Evolutionary conservation across 208 protist species (phyloP), one percentile per base, ranked within the genome.

Genomic region (Zelonia costaricensis): DNA sequence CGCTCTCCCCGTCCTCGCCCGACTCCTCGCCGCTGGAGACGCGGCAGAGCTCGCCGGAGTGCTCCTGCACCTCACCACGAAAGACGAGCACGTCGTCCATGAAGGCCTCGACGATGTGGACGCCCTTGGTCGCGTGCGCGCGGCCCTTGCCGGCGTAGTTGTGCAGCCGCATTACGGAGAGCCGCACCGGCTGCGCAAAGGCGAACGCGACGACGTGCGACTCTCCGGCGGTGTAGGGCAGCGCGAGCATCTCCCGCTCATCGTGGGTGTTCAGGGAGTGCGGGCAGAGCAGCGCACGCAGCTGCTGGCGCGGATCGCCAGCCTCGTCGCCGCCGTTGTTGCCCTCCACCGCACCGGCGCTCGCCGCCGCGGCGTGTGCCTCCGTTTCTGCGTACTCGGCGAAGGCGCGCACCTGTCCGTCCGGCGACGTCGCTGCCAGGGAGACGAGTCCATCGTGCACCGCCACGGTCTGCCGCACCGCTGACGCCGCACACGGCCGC

Each of bases 121-220:
- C 86, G 6, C 93, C 95, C 28, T 95, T 84, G 33, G 38, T 84
- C 1, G 83, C 87, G 66, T 97, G 84, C 53, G 86, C 85, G n/a
- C 95, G 82, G 27, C 87, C 93, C 51, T 82, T 76, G 27, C 96
- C 96, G 44, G 77, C 72, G 71, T 98, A 98, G 70, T 98, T 98
- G 73, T 88, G 70, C 23, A 96, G 45, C 27, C 89, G 80, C 47
- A 97, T 86, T 78, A 93, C 82, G 4, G 86, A 91, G 2, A 97
- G 23, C 2, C 72, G 79, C 16, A 75, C 68, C n/a, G 53, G 48
- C 28, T 60, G 49, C 18, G 78, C 61, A 49, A 97, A 83, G 31
- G 78, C 51, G 27, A 97, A 80, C 39, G 77, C 74, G 44, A 97
- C 69, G 10, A 83, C 65, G 73, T 94, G 88, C 20, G 82, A 27